Conservation (phyloP, 1,284 basidiomycete genomes). For the Microbotryum saponariae region DNA sequence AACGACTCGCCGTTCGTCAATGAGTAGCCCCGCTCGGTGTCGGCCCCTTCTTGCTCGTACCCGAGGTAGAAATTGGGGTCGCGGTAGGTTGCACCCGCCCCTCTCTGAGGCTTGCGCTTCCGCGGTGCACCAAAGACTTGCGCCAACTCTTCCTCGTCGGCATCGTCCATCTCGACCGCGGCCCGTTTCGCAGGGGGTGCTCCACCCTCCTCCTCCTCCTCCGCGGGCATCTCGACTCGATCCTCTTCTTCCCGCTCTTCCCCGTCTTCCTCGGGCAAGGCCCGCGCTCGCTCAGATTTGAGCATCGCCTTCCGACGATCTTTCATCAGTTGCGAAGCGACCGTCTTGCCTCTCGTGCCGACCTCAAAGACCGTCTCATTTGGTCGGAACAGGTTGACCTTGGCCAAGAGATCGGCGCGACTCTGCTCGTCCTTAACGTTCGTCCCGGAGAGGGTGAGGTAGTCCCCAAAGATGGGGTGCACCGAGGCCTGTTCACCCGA, state of each 20-base stretch:
- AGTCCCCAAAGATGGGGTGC: constrained; percentile 53
- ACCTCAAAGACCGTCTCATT: constrained; percentile 89
- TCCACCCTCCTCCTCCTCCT: constrained; percentile 39
- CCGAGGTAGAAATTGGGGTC: constrained; percentile 88
- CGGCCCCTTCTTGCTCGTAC: constrained; percentile 76
- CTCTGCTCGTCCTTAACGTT: constrained; percentile 47
- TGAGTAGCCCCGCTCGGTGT: constrained; percentile 85
- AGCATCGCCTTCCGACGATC: constrained; percentile 69
- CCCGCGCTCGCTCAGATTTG: constrained; percentile 29
- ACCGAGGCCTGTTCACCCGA: constrained; percentile 57
- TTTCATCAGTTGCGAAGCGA: constrained; percentile 67
- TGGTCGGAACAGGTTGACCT: constrained; percentile 75
- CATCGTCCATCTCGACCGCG: constrained; percentile 34
- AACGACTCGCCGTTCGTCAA: constrained; percentile 70
- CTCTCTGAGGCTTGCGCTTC: constrained; percentile 45
- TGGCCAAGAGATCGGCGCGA: constrained; percentile 61
- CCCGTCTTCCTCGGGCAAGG: constrained; percentile 39
- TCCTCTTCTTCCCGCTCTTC: constrained; percentile 41
- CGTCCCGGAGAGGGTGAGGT: constrained; percentile 41
- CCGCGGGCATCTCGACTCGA: constrained; percentile 39
- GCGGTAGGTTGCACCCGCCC: constrained; percentile 47
- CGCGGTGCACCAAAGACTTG: constrained; percentile 63
- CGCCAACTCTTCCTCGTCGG: constrained; percentile 39
- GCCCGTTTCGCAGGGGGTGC: constrained; percentile 35
- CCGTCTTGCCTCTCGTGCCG: constrained; percentile 58